Base-by-base conservation (phyloP, 1,284 basidiomycete species). In the Neotropicomus parvogracilis region DNA sequence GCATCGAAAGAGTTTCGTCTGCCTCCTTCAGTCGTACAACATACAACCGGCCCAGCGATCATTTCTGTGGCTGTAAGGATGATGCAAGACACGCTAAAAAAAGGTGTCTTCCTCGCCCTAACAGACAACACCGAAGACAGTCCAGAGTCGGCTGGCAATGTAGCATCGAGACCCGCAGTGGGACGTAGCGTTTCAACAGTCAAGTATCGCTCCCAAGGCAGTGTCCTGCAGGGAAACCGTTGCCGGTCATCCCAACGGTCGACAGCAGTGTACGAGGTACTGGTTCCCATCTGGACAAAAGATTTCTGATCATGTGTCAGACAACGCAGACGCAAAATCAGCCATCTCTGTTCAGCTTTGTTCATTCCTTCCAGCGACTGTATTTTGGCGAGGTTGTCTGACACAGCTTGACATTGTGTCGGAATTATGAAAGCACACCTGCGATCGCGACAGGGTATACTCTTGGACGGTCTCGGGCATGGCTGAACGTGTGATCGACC, bases 1-100 rank as follows among this genome's bases (percentile, higher is more conserved):
- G 26, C 40, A 5, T 48, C 44, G 47, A 48, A 48, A 28, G 38
- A 44, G 17, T 44, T 24, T 37, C 38, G 41, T 28, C 41, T 44
- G 11, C 38, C 40, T 28, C 31, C 36, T 19, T 38, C 41, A 8
- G 14, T 27, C 11, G 47, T 13, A 9, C 21, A 29, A 19, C 24
- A 38, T 11, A 48, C 29, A 7, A 36, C 47, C 17, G 13, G 31
- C 10, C n/a, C 24, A 13, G 29, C 36, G 8, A 48, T 44, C 5
- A 24, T 44, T 26, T 48, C 6, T 20, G 42, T 49, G 17, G 48
- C 42, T 28, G 46, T 19, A 10, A 13, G 35, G 27, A 49, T 20
- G 8, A 16, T 17, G 16, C 28, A 37, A 34, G 28, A 31, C 19
- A 13, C 14, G 36, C 37, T 36, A 4, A 26, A 35, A 17, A 33